Conservation (phyloP, 441 rosid species). For the Geranium incanum region DNA sequence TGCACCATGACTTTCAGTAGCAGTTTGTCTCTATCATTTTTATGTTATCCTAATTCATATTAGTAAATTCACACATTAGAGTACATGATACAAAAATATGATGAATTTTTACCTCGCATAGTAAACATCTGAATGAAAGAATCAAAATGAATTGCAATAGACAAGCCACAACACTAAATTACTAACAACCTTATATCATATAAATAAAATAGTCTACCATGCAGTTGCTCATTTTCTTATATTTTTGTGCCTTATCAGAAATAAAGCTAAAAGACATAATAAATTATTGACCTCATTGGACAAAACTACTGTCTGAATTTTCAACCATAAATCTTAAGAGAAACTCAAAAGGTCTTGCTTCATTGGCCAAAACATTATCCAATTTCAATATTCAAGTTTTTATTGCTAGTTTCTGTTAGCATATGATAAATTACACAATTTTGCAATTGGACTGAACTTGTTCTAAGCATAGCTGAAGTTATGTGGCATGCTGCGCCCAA, state of each 20-base stretch:
- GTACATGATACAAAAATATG: not conserved
- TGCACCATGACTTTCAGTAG: not conserved
- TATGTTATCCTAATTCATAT: not conserved
- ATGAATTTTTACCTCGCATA: not conserved
- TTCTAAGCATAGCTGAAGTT: not conserved
- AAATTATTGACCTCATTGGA: not conserved
- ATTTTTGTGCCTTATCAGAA: not conserved
- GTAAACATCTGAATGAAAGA: not conserved
- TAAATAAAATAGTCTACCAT: not conserved
- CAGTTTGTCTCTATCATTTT: not conserved
- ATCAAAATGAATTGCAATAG: not conserved
- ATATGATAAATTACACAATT: not conserved
- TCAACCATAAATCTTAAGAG: not conserved
- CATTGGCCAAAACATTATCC: not conserved
- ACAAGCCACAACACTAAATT: not conserved
- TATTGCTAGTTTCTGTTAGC: not conserved
- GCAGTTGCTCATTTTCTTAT: not conserved
- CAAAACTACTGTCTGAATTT: too few species aligned
- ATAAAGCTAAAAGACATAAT: not conserved
- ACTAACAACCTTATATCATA: not conserved
- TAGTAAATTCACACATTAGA: not conserved
- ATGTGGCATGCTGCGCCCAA: not conserved
- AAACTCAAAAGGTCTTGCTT: not conserved
- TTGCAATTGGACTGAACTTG: not conserved
- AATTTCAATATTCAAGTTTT: not conserved